Percentiles rank a stretch among this genome's conserved stretches.
These are phyloP conservation scores for Aspergillus eucalypticola DNA, from an alignment of 2,329 filamentous ascomycete species.

Conservation along the genomic window DNA sequence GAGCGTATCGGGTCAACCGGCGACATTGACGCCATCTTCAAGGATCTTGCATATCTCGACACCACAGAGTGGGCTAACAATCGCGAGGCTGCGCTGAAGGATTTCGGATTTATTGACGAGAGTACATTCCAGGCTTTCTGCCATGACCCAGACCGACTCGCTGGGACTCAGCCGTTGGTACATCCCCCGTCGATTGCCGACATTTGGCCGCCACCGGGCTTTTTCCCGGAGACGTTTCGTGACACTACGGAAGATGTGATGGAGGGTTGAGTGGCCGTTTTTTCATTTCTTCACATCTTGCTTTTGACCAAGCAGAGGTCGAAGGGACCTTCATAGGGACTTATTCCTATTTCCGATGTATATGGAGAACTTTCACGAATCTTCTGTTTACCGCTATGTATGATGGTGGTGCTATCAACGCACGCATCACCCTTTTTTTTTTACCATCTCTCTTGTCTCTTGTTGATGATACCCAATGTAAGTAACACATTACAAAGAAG, in stretches of 20 bases:
- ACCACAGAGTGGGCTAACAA: slow-evolving; percentile 47
- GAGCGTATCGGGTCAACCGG: slow-evolving; percentile 15
- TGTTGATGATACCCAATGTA: slow-evolving; percentile 5
- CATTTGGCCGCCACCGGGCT: slow-evolving; percentile 46
- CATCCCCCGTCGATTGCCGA: slow-evolving; percentile 44
- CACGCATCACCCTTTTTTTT: not conserved
- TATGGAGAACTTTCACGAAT: not conserved
- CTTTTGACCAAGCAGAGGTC: not conserved
- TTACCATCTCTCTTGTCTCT: not conserved
- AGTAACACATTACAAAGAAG: not conserved
- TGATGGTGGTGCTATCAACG: not conserved
- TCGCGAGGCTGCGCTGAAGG: slow-evolving; percentile 44
- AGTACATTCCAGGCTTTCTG: slow-evolving; percentile 48
- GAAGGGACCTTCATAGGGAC: not conserved
- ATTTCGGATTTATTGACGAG: slow-evolving; percentile 48
- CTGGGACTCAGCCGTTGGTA: slow-evolving; percentile 36
- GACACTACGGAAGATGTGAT: slow-evolving; percentile 26
- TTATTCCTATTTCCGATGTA: not conserved
- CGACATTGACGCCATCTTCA: slow-evolving; percentile 48
- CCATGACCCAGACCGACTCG: slow-evolving; percentile 46
- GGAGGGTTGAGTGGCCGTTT: slow-evolving; percentile 19
- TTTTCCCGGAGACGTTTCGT: slow-evolving; percentile 44
- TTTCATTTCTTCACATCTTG: not conserved
- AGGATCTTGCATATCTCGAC: slow-evolving; percentile 48
- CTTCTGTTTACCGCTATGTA: not conserved